A percentile compares a stretch with the other conserved stretches of the same genome.
Evolutionary conservation across 305 asterid genomes (phyloP).

Genomic region (Coffea humblotiana): DNA sequence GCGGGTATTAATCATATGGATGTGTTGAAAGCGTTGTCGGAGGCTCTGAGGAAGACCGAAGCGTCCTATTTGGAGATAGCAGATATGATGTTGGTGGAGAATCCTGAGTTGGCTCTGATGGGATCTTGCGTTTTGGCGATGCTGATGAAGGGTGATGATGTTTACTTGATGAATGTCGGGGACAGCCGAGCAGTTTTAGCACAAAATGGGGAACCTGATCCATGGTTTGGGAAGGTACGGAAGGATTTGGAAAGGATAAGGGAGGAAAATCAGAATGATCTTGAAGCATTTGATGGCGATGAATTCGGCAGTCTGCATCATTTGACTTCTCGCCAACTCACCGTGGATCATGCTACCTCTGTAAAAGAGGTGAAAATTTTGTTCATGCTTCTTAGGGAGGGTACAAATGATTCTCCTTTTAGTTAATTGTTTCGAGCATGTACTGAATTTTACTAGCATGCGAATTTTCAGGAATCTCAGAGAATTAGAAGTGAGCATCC

Average conservation of each 20-base stretch:
- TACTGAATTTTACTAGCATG: not conserved
- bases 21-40: slow-evolving; percentile 61
- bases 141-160: slow-evolving; percentile 84
- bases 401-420: not conserved
- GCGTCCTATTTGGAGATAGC: slow-evolving; percentile 65
- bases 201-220: slow-evolving; percentile 39
- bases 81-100: slow-evolving; percentile 71
- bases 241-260: slow-evolving; percentile 39
- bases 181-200: slow-evolving; percentile 86
- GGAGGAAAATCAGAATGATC: slow-evolving; percentile 24
- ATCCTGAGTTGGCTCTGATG: slow-evolving; percentile 85
- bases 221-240: slow-evolving; percentile 29
- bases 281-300: slow-evolving; percentile 51
- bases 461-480: slow-evolving; percentile 56
- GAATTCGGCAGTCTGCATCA: slow-evolving; percentile 48
- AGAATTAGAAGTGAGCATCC: slow-evolving; percentile 70
- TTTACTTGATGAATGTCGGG: slow-evolving; percentile 87
- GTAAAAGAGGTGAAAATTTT: slow-evolving; percentile 56
- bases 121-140: slow-evolving; percentile 87
- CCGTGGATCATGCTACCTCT: slow-evolving; percentile 77
- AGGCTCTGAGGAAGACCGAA: slow-evolving; percentile 75
- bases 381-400: not conserved
- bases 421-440: slow-evolving; percentile 2
- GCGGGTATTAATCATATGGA: slow-evolving; percentile 47
- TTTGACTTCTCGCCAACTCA: slow-evolving; percentile 65